Evolutionary conservation across 371 early-diverging fungal genomes (phyloP).

Genomic region (Syncephalastrum monosporum): DNA sequence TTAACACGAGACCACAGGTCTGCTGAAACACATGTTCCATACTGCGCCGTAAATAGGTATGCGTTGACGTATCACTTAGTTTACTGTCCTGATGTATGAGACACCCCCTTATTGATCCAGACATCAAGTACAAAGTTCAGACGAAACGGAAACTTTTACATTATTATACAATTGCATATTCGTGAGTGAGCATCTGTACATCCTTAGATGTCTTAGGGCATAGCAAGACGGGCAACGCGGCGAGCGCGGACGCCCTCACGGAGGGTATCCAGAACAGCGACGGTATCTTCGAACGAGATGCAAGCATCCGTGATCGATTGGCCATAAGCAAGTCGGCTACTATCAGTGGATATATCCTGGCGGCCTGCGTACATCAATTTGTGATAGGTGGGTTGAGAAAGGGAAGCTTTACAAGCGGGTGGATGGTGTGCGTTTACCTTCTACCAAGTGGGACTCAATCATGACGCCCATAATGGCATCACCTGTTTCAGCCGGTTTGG

Average conservation of each 20-base stretch:
- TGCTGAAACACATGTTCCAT: too few species aligned
- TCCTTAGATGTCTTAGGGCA: too few species aligned
- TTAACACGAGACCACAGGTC: too few species aligned
- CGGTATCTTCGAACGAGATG: constrained; percentile 74
- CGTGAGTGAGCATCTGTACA: too few species aligned
- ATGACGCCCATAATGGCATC: constrained; percentile 76
- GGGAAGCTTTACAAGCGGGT: constrained; percentile 11
- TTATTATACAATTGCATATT: too few species aligned
- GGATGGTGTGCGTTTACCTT: constrained; percentile 73
- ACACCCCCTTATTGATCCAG: too few species aligned
- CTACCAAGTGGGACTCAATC: constrained; percentile 78
- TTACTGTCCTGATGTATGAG: too few species aligned
- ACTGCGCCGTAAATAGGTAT: too few species aligned
- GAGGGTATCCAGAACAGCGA: constrained; percentile 56
- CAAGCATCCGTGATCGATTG: constrained; percentile 80
- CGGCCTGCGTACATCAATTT: constrained; percentile 18
- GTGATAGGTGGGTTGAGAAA: not conserved
- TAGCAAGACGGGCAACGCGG: constrained; percentile 41
- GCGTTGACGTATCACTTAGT: too few species aligned
- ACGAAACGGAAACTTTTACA: too few species aligned
- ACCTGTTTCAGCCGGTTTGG: constrained; percentile 37
- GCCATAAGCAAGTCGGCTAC: constrained; percentile 63
- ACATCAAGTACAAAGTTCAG: too few species aligned
- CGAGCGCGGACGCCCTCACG: constrained; percentile 64
- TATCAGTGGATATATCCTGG: constrained; percentile 59